These are phyloP conservation scores for Erythrobasidium yunnanense DNA, from an alignment of 768 basidiomycete species.

Conservation along the genomic window DNA sequence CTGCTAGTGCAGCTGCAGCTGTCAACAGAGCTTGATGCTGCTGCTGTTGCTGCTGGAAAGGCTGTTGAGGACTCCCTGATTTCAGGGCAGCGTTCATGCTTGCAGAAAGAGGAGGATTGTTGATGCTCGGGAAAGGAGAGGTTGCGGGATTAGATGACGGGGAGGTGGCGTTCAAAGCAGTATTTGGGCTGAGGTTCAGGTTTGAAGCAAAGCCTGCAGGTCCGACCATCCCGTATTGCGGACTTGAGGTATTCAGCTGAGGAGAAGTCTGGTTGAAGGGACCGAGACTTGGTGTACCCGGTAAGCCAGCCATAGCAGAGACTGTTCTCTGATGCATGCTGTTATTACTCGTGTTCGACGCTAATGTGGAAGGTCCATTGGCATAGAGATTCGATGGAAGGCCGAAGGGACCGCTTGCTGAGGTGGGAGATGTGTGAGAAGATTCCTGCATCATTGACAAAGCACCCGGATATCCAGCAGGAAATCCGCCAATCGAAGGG, in stretches of 20 bases:
- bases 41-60: neutral
- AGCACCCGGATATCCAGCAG: neutral
- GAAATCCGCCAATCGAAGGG: no score
- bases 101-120: neutral
- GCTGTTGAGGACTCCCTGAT: neutral
- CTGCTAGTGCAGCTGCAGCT: neutral
- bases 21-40: neutral
- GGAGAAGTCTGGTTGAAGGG: neutral
- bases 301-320: neutral
- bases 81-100: neutral
- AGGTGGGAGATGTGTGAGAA: neutral
- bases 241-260: neutral
- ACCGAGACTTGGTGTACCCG: neutral
- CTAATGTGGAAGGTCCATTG: no score
- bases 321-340: neutral
- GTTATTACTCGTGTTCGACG: no score
- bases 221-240: slow-evolving; percentile 4
- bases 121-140: neutral
- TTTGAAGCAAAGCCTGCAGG: slow-evolving; percentile 1
- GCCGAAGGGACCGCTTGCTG: neutral
- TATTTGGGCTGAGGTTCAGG: no score
- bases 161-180: no score
- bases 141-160: neutral
- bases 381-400: no score
- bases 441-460: neutral